Conservation (phyloP, 192 early-diverging fungal genomes). For the Podila epigama region DNA sequence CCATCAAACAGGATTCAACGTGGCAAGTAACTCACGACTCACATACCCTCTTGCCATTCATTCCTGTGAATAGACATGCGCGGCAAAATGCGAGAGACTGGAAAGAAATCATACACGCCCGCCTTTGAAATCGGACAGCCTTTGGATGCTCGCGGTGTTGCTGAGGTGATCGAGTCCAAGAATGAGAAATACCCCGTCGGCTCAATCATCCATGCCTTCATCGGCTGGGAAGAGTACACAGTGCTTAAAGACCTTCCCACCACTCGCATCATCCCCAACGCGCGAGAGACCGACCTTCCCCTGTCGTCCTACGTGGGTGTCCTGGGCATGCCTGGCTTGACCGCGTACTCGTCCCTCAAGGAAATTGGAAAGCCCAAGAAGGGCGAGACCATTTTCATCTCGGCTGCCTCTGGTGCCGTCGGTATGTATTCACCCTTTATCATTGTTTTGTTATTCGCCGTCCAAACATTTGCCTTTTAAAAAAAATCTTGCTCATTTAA, state of each 20-base stretch:
- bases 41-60: neutral
- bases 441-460: neutral
- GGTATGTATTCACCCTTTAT: slow-evolving; percentile 46
- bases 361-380: slow-evolving; percentile 77
- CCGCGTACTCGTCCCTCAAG: slow-evolving; percentile 51
- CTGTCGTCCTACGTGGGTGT: slow-evolving; percentile 71
- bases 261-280: slow-evolving; percentile 52
- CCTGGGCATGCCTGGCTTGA: slow-evolving; percentile 52
- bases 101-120: slow-evolving; percentile 31
- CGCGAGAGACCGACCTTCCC: slow-evolving; percentile 53
- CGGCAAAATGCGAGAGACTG: slow-evolving; percentile 64
- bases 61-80: slow-evolving; percentile 61
- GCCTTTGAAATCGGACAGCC: slow-evolving; percentile 66
- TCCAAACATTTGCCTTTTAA: too few species aligned
- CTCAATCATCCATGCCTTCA: slow-evolving; percentile 66
- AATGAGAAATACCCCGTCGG: slow-evolving; percentile 68
- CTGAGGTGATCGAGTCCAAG: slow-evolving; percentile 73
- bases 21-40: neutral
- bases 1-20: too few species aligned
- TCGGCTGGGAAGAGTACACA: slow-evolving; percentile 71
- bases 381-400: slow-evolving; percentile 84
- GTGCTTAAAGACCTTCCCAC: slow-evolving; percentile 43
- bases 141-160: slow-evolving; percentile 69
- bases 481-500: neutral
- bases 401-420: slow-evolving; percentile 84